These are phyloP conservation scores for Mycena galopus DNA, from an alignment of 768 basidiomycete genomes.

Conservation along the genomic window DNA sequence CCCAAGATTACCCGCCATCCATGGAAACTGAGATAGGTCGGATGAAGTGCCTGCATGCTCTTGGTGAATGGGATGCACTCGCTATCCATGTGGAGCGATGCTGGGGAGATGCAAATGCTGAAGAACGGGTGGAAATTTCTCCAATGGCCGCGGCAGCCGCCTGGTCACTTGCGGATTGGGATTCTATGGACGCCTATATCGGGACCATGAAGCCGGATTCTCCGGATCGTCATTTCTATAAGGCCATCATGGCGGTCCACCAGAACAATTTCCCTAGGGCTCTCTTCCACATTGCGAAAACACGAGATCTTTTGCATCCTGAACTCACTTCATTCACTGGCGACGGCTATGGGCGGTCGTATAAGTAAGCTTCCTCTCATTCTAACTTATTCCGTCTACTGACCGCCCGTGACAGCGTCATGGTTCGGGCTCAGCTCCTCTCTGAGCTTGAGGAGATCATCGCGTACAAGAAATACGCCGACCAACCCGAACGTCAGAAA, in stretches of 20 bases:
- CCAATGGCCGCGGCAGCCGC: constrained; percentile 98
- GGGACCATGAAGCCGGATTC: constrained; percentile 93
- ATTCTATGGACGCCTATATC: constrained; percentile 98
- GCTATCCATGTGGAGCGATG: constrained; percentile 88
- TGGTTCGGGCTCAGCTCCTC: constrained; percentile 98
- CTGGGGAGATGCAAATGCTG: constrained; percentile 86
- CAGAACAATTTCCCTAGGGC: constrained; percentile 97
- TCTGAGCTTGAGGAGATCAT: constrained; percentile 99
- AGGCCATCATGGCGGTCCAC: constrained; percentile 95
- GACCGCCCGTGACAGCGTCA: constrained; percentile 67
- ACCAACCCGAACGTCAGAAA: constrained; percentile 92
- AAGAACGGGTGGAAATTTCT: constrained; percentile 91
- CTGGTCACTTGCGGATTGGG: constrained; percentile 98
- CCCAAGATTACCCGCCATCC: constrained; percentile 78
- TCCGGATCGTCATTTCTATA: constrained; percentile 94
- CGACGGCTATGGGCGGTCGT: constrained; percentile 97
- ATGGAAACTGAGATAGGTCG: constrained; percentile 87
- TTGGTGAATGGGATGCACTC: constrained; percentile 97
- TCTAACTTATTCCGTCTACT: constrained; percentile 5
- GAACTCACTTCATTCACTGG: constrained; percentile 93
- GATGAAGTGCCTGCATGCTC: constrained; percentile 96
- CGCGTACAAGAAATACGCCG: constrained; percentile 92
- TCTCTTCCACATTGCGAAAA: constrained; percentile 88
- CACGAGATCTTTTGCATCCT: constrained; percentile 91
- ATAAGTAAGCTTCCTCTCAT: constrained; percentile 74